Evolutionary conservation across 768 basidiomycete species (phyloP), one percentile per base, ranked within the genome.

Genomic region (Mycena latifolia): DNA sequence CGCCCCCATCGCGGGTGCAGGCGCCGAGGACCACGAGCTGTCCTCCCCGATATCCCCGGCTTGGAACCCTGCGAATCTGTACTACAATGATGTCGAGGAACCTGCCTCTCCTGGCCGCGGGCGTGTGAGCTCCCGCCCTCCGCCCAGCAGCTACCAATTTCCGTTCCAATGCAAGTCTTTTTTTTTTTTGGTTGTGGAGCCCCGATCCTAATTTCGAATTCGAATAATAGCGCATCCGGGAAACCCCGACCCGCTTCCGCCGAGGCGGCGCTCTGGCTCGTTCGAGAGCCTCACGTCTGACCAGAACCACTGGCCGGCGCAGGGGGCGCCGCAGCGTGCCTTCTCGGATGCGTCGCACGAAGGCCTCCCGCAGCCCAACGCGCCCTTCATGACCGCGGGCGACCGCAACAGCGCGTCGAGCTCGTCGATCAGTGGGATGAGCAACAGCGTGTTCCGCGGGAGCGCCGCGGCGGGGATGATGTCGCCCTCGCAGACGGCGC

Each of bases 191-290:
- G 1, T 43, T n/a, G 20, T 9, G 8, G 31, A 25, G 29, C n/a
- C 8, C 37, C 31, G 50, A 56, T 24, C 12, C 28, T 18, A 27
- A n/a, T 41, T 43, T 78, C 65, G 35, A 89, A 3, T 5, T 43
- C 14, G n/a, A 5, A 20, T 88, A 80, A 86, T 90, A 72, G 83
- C 86, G 0, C 84, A 91, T 72, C 81, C 86, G 0, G 89, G 90
- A 18, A 91, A 90, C 74, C 87, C 90, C 11, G 91, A 91, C 1
- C 70, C 77, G 20, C 73, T 84, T 51, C 63, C 63, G 5, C 14
- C 76, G 39, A 61, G 74, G 18, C 79, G 80, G 17, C 79, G 84
- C 10, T 80, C 79, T 46, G 65, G 75, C n/a, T 86, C 86, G 52
- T 68, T 77, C 28, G 86, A 84, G 29, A 81, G 78, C 53, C 72